Percentiles rank a stretch among this genome's conserved stretches.
phyloP scores from a whole-genome alignment of 192 early-diverging fungal species.

The Rhizoclosmatium globosum region DNA sequence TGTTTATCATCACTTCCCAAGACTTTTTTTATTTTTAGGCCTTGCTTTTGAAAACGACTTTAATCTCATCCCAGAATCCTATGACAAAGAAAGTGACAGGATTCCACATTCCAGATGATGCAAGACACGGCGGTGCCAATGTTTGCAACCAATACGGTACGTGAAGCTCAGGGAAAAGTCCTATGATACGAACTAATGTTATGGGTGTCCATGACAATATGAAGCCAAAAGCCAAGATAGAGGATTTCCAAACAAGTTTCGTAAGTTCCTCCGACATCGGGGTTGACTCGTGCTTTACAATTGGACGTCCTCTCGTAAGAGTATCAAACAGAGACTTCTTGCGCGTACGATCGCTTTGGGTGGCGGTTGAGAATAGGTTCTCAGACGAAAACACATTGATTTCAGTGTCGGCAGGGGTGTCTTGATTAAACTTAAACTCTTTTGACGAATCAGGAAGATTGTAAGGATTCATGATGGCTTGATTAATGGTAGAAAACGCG shows the following conservation, averaged over 20 bases:
- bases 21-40: neutral
- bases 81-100: neutral
- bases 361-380: neutral
- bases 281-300: neutral
- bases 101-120: slow-evolving; percentile 18
- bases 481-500: neutral
- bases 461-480: neutral
- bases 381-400: neutral
- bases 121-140: neutral
- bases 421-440: neutral
- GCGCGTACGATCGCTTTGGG: neutral
- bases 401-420: neutral
- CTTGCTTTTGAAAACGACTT: neutral
- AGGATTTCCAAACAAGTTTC: slow-evolving; percentile 4
- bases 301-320: neutral
- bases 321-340: neutral
- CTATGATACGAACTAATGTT: neutral
- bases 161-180: neutral
- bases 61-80: slow-evolving; percentile 9
- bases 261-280: neutral
- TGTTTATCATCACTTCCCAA: neutral
- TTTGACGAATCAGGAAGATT: neutral
- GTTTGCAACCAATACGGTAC: slow-evolving; percentile 6
- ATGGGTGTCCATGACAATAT: slow-evolving; percentile 20
- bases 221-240: neutral